phyloP scores from a whole-genome alignment of 345 rosid species.

The Orychophragmus violaceus region DNA sequence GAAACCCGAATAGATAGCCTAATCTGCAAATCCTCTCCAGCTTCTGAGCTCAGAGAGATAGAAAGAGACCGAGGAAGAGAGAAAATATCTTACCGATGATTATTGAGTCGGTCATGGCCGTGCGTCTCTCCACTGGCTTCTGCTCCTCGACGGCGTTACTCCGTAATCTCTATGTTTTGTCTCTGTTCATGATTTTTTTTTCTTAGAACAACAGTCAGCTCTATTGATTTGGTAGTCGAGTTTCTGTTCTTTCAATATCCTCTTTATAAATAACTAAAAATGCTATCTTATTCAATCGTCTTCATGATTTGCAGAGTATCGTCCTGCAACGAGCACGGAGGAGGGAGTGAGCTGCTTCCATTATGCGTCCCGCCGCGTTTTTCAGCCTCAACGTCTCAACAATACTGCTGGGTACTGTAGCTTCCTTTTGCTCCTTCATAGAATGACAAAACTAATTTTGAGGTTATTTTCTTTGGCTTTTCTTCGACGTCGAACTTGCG shows the following conservation, averaged over 20 bases:
- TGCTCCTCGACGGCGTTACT: constrained; percentile 43
- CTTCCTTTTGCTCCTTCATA: background rate
- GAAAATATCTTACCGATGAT: constrained; percentile 34
- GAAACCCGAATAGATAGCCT: constrained; percentile 24
- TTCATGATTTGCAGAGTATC: constrained; percentile 40
- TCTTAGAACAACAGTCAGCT: too few relatives aligned
- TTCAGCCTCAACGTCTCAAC: constrained; percentile 36
- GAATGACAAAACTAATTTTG: background rate
- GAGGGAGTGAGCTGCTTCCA: constrained; percentile 39
- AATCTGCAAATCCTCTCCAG: constrained; percentile 18
- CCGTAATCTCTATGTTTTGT: constrained; percentile 31
- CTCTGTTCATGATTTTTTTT: background rate
- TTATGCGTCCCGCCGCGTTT: constrained; percentile 36
- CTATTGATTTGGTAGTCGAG: background rate
- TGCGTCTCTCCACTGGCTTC: constrained; percentile 53
- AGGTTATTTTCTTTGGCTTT: background rate
- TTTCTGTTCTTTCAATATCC: background rate
- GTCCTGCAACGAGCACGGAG: constrained; percentile 40
- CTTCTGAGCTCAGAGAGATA: constrained; percentile 12
- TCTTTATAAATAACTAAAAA: too few relatives aligned
- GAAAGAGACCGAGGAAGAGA: background rate
- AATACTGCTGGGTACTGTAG: constrained; percentile 39
- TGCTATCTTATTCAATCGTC: background rate
- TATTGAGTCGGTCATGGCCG: constrained; percentile 57
- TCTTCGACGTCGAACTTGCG: background rate